Percentiles rank a stretch among this genome's conserved stretches.
Evolutionary conservation across 306 rosid species (phyloP).

Genomic region (Cucumis melo): DNA sequence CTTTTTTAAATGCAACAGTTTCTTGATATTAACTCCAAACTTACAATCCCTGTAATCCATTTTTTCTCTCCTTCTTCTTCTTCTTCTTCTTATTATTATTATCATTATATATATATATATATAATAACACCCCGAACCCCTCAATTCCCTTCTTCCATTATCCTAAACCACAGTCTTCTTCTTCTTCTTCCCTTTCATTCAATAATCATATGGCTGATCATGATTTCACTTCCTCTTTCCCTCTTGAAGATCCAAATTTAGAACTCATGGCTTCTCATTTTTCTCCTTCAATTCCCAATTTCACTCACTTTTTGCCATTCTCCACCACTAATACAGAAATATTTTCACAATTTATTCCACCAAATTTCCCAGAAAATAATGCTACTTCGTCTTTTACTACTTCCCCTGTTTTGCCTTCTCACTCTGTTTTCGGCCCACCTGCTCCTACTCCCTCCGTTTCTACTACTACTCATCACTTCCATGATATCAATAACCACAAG

Average conservation of each 20-base stretch:
- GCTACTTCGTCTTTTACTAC: neutral
- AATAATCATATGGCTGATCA: constrained; percentile 54
- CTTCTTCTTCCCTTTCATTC: neutral
- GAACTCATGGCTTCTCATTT: constrained; percentile 30
- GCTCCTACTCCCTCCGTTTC: neutral
- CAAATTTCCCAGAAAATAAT: constrained; percentile 23
- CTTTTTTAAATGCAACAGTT: constrained; percentile 7
- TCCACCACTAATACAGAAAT: constrained; percentile 19
- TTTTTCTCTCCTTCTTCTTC: neutral
- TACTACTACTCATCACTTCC: neutral
- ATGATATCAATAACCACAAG: constrained; percentile 31
- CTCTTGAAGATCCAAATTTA: constrained; percentile 38
- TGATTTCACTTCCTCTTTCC: constrained; percentile 44
- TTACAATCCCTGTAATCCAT: constrained; percentile 4
- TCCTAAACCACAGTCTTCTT: constrained; percentile 14
- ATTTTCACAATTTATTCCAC: constrained; percentile 20
- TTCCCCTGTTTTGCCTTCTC: neutral
- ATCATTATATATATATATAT: too few relatives aligned
- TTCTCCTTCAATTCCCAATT: constrained; percentile 24
- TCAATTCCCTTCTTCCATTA: constrained; percentile 23
- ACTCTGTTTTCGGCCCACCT: neutral
- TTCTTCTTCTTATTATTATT: too few relatives aligned
- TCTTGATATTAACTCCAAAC: neutral
- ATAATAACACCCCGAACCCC: neutral
- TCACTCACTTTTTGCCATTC: constrained; percentile 40